These are phyloP conservation scores for Filobasidium floriforme DNA, from an alignment of 768 basidiomycete genomes.

Conservation along the genomic window DNA sequence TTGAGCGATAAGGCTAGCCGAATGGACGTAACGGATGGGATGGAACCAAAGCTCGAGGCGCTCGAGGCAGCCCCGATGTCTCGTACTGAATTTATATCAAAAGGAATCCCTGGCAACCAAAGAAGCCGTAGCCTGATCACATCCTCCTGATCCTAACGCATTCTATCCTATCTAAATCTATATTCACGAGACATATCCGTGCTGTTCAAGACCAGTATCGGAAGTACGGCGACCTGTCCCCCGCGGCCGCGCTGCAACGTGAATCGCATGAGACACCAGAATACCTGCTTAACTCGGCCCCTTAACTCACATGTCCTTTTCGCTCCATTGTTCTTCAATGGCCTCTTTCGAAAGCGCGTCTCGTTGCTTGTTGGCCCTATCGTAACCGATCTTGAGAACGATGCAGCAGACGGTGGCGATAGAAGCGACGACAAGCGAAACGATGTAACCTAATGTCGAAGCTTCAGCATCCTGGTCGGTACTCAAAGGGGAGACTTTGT, in stretches of 20 bases:
- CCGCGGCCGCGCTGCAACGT: background rate
- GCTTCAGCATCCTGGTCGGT: background rate
- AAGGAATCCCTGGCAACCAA: no score
- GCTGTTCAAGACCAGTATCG: background rate
- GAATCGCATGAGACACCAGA: background rate
- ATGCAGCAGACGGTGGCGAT: constrained; percentile 7
- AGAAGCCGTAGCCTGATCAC: no score
- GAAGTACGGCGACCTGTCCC: constrained; percentile 1
- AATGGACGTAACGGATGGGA: no score
- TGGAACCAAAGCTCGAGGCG: no score
- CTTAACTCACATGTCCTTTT: background rate
- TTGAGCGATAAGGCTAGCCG: no score
- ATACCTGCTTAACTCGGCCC: background rate
- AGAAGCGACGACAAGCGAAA: background rate
- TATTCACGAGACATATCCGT: no score
- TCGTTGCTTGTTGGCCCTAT: background rate
- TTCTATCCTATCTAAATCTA: no score
- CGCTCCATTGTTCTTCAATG: constrained; percentile 1
- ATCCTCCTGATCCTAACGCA: no score
- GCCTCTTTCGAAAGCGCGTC: background rate
- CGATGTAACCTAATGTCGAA: background rate
- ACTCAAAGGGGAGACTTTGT: background rate
- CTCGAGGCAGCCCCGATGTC: no score
- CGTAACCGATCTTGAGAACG: constrained; percentile 3
- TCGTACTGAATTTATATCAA: no score